Conservation (phyloP, 139 green algal genomes). For the Ostreobium quekettii region DNA sequence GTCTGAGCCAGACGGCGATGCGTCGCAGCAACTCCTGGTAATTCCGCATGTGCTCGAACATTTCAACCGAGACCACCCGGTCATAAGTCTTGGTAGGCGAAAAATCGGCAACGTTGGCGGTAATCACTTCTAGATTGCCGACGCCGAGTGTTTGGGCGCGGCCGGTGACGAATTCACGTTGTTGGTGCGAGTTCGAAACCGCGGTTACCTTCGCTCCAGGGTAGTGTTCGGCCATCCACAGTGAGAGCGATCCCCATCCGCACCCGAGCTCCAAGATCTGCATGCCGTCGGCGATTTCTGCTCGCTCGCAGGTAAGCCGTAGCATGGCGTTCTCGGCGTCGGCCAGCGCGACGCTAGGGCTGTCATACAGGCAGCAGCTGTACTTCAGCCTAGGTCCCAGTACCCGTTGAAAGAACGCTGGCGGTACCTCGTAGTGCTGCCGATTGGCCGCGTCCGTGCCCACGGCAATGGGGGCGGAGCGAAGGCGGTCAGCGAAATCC, state of each 20-base stretch:
- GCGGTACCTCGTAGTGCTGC: constrained; percentile 92
- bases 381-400: constrained; percentile 91
- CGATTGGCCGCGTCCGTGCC: constrained; percentile 82
- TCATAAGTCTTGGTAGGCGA: constrained; percentile 55
- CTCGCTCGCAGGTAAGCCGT: constrained; percentile 71
- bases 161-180: constrained; percentile 67
- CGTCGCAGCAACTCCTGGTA: constrained; percentile 52
- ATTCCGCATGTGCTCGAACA: constrained; percentile 93
- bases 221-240: constrained; percentile 28
- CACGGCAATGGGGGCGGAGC: constrained; percentile 67
- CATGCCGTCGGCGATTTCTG: constrained; percentile 67
- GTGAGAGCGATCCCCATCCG: constrained; percentile 84
- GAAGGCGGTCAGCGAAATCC: constrained; percentile 67
- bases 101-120: constrained; percentile 66
- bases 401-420: constrained; percentile 81
- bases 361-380: constrained; percentile 75
- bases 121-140: constrained; percentile 78
- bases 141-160: constrained; percentile 51
- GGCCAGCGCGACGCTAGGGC: constrained; percentile 41
- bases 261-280: constrained; percentile 91
- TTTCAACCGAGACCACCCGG: constrained; percentile 89
- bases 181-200: constrained; percentile 79
- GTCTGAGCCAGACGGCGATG: constrained; percentile 65
- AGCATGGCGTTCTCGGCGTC: constrained; percentile 87
- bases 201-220: constrained; percentile 45